These are phyloP conservation scores for Margaritispora aquatica DNA, from an alignment of 495 filamentous ascomycete species.

Conservation along the genomic window DNA sequence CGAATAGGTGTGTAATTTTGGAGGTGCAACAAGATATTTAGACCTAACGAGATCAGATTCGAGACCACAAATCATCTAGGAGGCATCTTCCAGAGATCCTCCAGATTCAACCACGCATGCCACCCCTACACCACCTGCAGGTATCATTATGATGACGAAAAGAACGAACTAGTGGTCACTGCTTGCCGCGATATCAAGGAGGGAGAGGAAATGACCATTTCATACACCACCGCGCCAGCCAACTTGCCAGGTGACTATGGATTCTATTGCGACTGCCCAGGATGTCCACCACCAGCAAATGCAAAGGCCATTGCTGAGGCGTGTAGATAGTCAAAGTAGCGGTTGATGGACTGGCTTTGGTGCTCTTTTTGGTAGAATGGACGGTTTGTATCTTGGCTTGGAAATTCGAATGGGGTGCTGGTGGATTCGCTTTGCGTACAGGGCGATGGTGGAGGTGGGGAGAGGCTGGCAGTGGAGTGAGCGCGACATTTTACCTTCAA, in stretches of 20 bases:
- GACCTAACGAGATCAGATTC: slow-evolving; percentile 11
- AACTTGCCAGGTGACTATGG: slow-evolving; percentile 18
- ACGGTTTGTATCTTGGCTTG: neutral
- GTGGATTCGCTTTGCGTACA: neutral
- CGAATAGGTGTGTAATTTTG: slow-evolving; percentile 15
- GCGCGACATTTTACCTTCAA: neutral
- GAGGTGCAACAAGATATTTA: neutral
- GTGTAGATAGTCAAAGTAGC: neutral
- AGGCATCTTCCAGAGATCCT: slow-evolving; percentile 21
- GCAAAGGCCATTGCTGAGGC: neutral
- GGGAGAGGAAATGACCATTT: slow-evolving; percentile 21
- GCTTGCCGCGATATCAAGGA: neutral
- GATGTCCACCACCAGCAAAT: slow-evolving; percentile 1
- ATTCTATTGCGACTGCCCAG: slow-evolving; percentile 21
- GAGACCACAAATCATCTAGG: neutral
- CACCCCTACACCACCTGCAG: slow-evolving; percentile 10
- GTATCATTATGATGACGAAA: neutral
- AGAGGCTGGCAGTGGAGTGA: neutral
- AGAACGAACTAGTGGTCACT: slow-evolving; percentile 3
- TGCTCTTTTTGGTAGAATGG: neutral
- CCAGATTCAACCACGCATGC: slow-evolving; percentile 24
- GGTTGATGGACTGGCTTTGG: neutral
- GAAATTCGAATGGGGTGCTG: neutral
- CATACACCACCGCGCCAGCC: slow-evolving; percentile 4
- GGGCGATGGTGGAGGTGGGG: neutral